Base-by-base conservation (phyloP, 2,329 filamentous ascomycete genomes). In the Lecanoromycetidae sp. region DNA sequence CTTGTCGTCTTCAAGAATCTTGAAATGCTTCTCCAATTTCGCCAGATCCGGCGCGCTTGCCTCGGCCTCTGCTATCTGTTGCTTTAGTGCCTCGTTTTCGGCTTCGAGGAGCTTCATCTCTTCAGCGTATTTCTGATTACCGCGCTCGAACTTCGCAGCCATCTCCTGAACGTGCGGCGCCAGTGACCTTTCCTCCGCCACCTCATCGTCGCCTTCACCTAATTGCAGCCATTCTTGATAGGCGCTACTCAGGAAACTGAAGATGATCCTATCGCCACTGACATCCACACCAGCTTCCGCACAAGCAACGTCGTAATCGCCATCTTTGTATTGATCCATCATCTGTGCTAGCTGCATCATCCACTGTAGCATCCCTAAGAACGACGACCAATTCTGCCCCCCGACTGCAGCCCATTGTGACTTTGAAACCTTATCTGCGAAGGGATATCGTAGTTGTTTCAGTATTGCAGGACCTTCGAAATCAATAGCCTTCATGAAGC, bases 271-370 rank as follows among this genome's bases (percentile, higher is more conserved):
- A 62, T 98, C 88, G 4, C 85, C 85, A 9, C 75, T 80, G 23
- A 96, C 80, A 63, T 98, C 91, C 37, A 91, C 77, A 1, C 90
- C 91, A 25, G 79, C 82, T 57, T 95, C 90, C 34, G 83, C 74
- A 61, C 87, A 95, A 1, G 87, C 88, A 44, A 94, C 84, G 55
- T 95, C 87, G 62, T 94, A 98, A 38, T 79, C 79, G 49, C 87
- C 82, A 46, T 70, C 65, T 1, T 77, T 71, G 60, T 88, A 96
- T 19, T 84, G 77, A 52, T 96, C 88, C 60, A 96, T 77, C 82
- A 96, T 94, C 56, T 90, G 82, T 4, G 87, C 86, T 43, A 98
- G 71, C 64, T 96, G 88, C 90, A 98, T 94, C 80, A 98, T 90
- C 91, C 91, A 98, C 67, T 98, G 88, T 42, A 98, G 72, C 62